Conservation (phyloP, 208 protist species). For the Acanthamoeba healyi region DNA sequence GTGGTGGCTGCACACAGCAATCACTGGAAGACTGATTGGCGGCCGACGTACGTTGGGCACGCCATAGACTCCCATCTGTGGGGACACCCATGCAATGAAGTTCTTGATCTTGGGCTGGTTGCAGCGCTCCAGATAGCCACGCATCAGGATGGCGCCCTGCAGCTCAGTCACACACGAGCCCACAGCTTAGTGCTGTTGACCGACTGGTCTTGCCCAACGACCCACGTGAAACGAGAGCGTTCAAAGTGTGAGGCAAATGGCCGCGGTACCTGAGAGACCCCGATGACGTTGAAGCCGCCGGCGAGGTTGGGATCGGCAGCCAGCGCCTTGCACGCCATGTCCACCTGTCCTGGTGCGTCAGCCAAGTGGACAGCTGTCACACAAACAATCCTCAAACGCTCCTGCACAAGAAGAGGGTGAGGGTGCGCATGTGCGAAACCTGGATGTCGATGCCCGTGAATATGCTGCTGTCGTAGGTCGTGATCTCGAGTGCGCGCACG, state of each 20-base stretch:
- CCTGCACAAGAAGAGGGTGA: background rate
- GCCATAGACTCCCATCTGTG: conserved; percentile 74
- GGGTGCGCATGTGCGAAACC: background rate
- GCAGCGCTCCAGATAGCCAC: conserved; percentile 76
- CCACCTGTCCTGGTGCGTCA: background rate
- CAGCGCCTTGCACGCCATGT: conserved; percentile 3
- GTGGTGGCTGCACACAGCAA: too few species aligned
- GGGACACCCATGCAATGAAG: conserved; percentile 73
- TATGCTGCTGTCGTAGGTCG: background rate
- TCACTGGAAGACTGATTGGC: too few species aligned
- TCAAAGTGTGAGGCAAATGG: background rate
- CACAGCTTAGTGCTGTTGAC: too few species aligned
- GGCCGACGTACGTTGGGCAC: conserved; percentile 48
- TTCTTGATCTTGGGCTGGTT: conserved; percentile 71
- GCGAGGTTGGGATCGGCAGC: conserved; percentile 55
- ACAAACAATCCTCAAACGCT: background rate
- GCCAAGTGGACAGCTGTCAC: background rate
- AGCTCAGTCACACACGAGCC: background rate
- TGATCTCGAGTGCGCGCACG: conserved; percentile 47
- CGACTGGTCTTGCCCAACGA: too few species aligned
- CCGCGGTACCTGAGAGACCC: conserved; percentile 43
- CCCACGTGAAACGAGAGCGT: too few species aligned
- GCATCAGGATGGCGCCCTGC: conserved; percentile 63
- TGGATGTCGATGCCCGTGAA: conserved; percentile 23
- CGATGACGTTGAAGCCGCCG: conserved; percentile 64